Base-by-base conservation (phyloP, 2,329 filamentous ascomycete genomes). In the Monilinia polystroma region DNA sequence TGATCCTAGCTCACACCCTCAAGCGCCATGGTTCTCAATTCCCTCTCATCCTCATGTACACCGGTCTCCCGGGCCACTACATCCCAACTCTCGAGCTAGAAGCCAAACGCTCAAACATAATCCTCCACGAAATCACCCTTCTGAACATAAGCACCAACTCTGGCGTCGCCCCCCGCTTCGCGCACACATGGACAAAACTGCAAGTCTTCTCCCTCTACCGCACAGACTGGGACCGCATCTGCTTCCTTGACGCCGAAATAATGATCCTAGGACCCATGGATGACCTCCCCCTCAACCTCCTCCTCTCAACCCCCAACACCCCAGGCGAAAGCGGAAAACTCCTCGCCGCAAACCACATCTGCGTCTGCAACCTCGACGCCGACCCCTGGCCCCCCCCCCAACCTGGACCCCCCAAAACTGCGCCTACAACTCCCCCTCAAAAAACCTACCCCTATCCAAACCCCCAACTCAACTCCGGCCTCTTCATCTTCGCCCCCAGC, bases 191-290 rank as follows among this genome's bases (percentile, higher is more conserved):
- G 91, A 91, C 85, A 78, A 96, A 96, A 79, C 85, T 96, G 23
- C 85, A 87, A 23, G 87, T 89, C 10, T 96, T 95, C 76, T 86
- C 85, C 11, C 82, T 23, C 26, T 41, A 68, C 35, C 83, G 82
- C 32, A 86, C 92, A 76, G 66, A 65, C 12, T 96, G 23, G 92
- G 82, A 87, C 41, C 85, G 91, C 56, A 84, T 96, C 43, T 89
- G 94, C 38, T 90, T 91, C 78, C 83, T 96, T 58, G 92, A 96
- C 79, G 89, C 89, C 72, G 92, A 96, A 80, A 96, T 96, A 91
- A 80, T 96, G 49, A 86, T 92, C 7, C 79, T 88, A 68, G 82
- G 82, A 72, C 94, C 95, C 78, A 95, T 96, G 90, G 92, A 96
- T 77, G 92, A 95, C 79, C 81, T 96, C 68, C 95, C 96, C 89